Conservation (phyloP, 1,139 yeast genomes). For the Suhomyces chickasaworum region DNA sequence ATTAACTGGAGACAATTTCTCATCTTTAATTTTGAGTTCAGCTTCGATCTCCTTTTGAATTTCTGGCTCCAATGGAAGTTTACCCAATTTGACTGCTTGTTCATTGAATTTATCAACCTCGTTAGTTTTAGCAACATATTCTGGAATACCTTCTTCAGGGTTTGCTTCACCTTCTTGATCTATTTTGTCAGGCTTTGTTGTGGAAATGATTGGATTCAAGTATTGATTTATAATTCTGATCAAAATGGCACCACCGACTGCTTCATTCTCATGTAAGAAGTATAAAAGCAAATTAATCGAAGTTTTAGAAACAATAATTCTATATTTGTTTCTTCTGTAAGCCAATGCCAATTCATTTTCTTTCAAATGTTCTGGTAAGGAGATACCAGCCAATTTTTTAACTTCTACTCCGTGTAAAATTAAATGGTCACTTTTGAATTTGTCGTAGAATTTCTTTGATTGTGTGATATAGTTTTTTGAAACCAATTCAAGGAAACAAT, state of each 20-base stretch:
- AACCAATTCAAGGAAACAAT: slow-evolving; percentile 79
- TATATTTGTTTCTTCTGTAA: slow-evolving; percentile 72
- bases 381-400: slow-evolving; percentile 68
- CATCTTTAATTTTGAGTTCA: slow-evolving; percentile 78
- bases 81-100: slow-evolving; percentile 78
- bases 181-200: slow-evolving; percentile 48
- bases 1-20: slow-evolving; percentile 40
- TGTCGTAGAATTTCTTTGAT: slow-evolving; percentile 76
- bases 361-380: slow-evolving; percentile 75
- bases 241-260: slow-evolving; percentile 86
- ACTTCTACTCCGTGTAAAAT: slow-evolving; percentile 80
- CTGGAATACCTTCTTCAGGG: slow-evolving; percentile 67
- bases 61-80: slow-evolving; percentile 82
- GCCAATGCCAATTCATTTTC: slow-evolving; percentile 82
- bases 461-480: slow-evolving; percentile 58
- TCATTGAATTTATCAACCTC: slow-evolving; percentile 63
- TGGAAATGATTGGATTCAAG: slow-evolving; percentile 65
- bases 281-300: slow-evolving; percentile 81
- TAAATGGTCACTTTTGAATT: slow-evolving; percentile 71
- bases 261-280: slow-evolving; percentile 89
- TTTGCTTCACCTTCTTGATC: slow-evolving; percentile 51
- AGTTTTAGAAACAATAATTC: slow-evolving; percentile 77
- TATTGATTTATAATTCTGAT: slow-evolving; percentile 86
- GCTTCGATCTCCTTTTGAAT: slow-evolving; percentile 82
- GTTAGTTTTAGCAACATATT: slow-evolving; percentile 49